These are phyloP conservation scores for Botryotinia globosa DNA, from an alignment of 2,329 filamentous ascomycete species.

Conservation along the genomic window DNA sequence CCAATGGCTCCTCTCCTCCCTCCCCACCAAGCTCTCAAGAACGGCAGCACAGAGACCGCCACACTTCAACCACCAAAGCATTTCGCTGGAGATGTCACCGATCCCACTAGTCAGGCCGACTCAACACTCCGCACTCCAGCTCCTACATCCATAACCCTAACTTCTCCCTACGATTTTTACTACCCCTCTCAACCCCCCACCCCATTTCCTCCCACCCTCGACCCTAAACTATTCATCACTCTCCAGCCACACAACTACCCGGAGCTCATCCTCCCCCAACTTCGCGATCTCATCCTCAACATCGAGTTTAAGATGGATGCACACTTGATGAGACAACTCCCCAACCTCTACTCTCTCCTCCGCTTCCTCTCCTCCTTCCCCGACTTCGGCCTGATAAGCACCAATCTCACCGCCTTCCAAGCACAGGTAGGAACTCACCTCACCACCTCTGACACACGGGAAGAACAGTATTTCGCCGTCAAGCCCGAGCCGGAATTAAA, in stretches of 20 bases:
- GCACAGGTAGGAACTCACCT: not conserved
- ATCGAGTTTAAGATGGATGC: not conserved
- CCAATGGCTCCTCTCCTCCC: not conserved
- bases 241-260: not conserved
- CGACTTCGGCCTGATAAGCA: not conserved
- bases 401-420: not conserved
- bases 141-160: not conserved
- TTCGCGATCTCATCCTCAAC: not conserved
- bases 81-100: no score
- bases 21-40: no score
- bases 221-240: not conserved
- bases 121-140: not conserved
- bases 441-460: not conserved
- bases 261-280: not conserved
- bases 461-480: not conserved
- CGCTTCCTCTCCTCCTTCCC: not conserved
- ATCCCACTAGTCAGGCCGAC: no score
- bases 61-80: no score
- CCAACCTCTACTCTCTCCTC: not conserved
- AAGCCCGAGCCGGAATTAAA: not conserved
- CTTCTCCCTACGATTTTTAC: not conserved
- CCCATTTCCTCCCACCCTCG: not conserved
- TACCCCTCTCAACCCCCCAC: not conserved
- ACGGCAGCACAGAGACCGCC: no score
- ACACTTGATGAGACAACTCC: not conserved